A percentile compares a stretch with the other conserved stretches of the same genome.
These are phyloP conservation scores for Solanum sparsipilum DNA, from an alignment of 257 asterid genomes.

Conservation along the genomic window DNA sequence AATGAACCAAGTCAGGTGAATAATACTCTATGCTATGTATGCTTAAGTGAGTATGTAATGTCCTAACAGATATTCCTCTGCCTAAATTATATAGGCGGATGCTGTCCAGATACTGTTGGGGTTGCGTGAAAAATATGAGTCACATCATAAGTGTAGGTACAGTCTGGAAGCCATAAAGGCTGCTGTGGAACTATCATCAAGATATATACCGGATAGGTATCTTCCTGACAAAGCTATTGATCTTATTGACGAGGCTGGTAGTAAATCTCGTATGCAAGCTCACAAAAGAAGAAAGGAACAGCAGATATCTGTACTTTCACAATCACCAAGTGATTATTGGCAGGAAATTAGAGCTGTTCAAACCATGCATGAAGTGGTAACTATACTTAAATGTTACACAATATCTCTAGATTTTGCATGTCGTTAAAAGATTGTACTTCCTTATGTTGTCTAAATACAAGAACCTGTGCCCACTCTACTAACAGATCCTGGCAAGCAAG, in stretches of 20 bases:
- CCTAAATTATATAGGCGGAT: constrained; percentile 45
- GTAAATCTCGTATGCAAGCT: constrained; percentile 86
- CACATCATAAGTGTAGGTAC: constrained; percentile 79
- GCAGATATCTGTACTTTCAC: constrained; percentile 56
- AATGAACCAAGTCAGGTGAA: constrained; percentile 82
- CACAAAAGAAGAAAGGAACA: constrained; percentile 62
- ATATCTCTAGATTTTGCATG: neutral
- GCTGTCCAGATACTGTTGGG: constrained; percentile 84
- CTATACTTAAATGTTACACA: neutral
- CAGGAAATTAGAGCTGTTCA: constrained; percentile 74
- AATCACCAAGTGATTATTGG: constrained; percentile 79
- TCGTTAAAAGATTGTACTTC: neutral
- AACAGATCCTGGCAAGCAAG: constrained; percentile 41
- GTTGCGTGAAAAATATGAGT: constrained; percentile 74
- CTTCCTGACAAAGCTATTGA: constrained; percentile 99
- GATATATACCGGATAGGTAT: constrained; percentile 85
- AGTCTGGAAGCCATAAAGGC: constrained; percentile 85
- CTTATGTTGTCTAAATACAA: neutral
- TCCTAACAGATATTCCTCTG: neutral
- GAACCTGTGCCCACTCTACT: neutral
- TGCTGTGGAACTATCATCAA: constrained; percentile 79
- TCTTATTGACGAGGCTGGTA: constrained; percentile 97
- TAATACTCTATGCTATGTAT: neutral
- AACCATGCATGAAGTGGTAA: constrained; percentile 70
- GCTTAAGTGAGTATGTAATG: neutral